Evolutionary conservation across 495 filamentous ascomycete species (phyloP), one percentile per base, ranked within the genome.

Genomic region (Choiromyces venosus): DNA sequence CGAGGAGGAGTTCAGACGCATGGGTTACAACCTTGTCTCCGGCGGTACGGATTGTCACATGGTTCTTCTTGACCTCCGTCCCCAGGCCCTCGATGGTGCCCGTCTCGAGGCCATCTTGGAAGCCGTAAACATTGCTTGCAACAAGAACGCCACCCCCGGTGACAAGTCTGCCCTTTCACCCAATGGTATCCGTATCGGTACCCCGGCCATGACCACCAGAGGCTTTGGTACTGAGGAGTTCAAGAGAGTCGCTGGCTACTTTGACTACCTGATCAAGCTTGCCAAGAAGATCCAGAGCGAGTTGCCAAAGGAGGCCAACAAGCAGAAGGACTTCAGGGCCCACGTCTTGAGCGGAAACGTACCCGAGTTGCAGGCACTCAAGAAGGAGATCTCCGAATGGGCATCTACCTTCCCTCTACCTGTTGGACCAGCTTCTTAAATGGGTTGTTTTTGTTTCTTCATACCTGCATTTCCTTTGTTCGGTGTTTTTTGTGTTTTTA

Each of bases 1-100:
- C 0, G 94, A 93, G 83, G 85, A 86, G 74, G 89, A 91, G 80
- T 88, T 94, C 86, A 95, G 91, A 84, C 85, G 86, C 42, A 88
- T 95, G 46, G 92, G 91, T 71, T 92, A 96, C 86, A 97, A 92
- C 85, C 88, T 99, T 76, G 96, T 99, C 73, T 92, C 93, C 39
- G 93, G 93, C 81, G 96, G 96, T 76, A 99, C 96, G 70, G 96
- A 99, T 85, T 95, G 91, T 79, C 96, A 99, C 86, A 96, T 99
- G 88, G 94, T 99, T 65, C 90, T 97, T n/a, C 83, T 97, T 66
- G 93, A 97, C 84, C 87, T 97, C 67, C 91, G 93, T 74, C 85
- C 89, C 74, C 87, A 92, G 82, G 83, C 83, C 72, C 88, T 97
- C 33, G 94, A 97, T 82, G 94, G 96, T 79, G 96, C 96, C 52